Evolutionary conservation across 78 protist species (phyloP), one percentile per base, ranked within the genome.

Genomic region (Planoprotostelium fungivorum): DNA sequence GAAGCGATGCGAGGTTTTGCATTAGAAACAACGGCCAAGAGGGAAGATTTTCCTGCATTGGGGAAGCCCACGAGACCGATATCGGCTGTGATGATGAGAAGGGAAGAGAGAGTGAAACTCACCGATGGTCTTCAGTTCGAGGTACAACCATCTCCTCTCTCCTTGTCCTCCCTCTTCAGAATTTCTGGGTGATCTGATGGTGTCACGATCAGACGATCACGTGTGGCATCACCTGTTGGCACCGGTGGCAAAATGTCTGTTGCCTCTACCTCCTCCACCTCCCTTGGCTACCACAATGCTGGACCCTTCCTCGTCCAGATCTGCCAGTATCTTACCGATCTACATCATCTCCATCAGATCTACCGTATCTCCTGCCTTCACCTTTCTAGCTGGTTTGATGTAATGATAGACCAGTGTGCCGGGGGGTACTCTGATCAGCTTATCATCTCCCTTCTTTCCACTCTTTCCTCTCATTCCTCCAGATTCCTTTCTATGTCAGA

Each of bases 11-110:
- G 94, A 28, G 97, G 97, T 25, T 88, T 86, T 0, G 96, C 97
- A 39, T 86, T 89, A 1, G 97, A 89, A 1, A 92, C 84, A 0
- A 86, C 89, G 0, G 93, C 89, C 10, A 95, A 88, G 51, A 95
- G 86, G 0, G 97, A 88, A 9, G 94, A 90, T 89, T 95, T 95
- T 38, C 97, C 97, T 1, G 97, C 97, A 34, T 95, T 95, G 29
- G 97, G 97, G 36, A 84, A 87, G 35, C 97, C 97, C 1, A 95
- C 94, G 29, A 95, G 91, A 0, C 96, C 97, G 35, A 94, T 88
- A 28, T 95, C 97, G 0, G 97, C 97, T 51, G 73, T 51, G 31
- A 51, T 25, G 16, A 25, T 51, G 31, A 51, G 73, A 16, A 51
- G 5, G 16, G 16, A 51, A 51, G 5, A 51, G 5, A 5, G 73